Evolutionary conservation across 1,139 yeast genomes (phyloP).

Genomic region (Diutina siamensis): DNA sequence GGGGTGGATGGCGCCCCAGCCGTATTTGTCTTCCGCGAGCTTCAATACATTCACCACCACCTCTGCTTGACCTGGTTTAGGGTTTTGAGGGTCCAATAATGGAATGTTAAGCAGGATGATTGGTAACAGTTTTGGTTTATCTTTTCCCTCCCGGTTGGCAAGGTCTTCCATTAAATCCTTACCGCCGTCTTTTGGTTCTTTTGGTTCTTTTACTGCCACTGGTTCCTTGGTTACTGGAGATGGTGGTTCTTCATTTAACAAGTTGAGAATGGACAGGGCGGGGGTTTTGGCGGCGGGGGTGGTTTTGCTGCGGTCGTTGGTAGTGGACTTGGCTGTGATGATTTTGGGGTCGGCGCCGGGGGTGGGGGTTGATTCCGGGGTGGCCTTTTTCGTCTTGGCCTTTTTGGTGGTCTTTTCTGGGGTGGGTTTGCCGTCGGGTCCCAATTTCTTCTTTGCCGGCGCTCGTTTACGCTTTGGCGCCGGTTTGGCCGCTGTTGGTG

Average conservation of each 20-base stretch:
- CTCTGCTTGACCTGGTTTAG: conserved; percentile 54
- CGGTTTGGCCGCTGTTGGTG: conserved; percentile 8
- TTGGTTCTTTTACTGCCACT: not conserved
- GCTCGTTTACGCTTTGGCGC: conserved; percentile 1
- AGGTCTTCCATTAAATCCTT: conserved; percentile 17
- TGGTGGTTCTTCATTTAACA: not conserved
- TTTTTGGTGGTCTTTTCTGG: conserved; percentile 8
- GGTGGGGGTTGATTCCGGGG: conserved; percentile 7
- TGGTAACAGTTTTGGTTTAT: conserved; percentile 23
- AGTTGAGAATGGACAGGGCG: conserved; percentile 13
- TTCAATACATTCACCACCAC: conserved; percentile 70
- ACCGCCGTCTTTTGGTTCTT: conserved; percentile 11
- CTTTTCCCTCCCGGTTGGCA: conserved; percentile 15
- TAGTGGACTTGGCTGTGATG: conserved; percentile 13
- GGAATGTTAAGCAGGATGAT: conserved; percentile 54
- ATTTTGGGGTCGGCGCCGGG: conserved; percentile 7
- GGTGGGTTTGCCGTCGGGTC: conserved; percentile 7
- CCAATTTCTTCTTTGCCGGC: conserved; percentile 9
- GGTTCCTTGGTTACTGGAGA: not conserved
- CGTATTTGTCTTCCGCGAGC: conserved; percentile 78
- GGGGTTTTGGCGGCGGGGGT: conserved; percentile 9
- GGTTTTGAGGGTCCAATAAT: conserved; percentile 34
- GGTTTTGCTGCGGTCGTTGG: conserved; percentile 13
- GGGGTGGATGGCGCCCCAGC: conserved; percentile 66
- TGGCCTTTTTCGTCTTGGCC: conserved; percentile 8